Conservation (phyloP, 495 filamentous ascomycete genomes). For the Stereocaulon alpinum region DNA sequence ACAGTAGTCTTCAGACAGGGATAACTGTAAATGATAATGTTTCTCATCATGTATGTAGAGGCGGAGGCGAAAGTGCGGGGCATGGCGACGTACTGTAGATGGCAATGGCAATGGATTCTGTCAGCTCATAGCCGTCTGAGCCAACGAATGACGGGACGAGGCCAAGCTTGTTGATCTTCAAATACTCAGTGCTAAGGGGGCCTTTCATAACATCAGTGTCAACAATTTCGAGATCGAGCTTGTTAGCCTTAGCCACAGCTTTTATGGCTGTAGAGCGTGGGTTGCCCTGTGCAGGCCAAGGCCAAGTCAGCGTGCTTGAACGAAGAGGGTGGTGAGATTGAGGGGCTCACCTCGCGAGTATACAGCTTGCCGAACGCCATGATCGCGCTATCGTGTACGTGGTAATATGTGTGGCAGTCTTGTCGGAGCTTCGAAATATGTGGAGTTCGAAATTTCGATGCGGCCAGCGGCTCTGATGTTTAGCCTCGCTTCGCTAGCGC, state of each 20-base stretch:
- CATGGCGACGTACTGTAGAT: conserved; percentile 75
- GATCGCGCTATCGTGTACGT: conserved; percentile 16
- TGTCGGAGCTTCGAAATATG: neutral
- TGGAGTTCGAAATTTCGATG: neutral
- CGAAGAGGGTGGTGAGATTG: conserved; percentile 11
- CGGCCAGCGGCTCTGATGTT: neutral
- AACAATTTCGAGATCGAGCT: conserved; percentile 78
- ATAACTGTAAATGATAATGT: conserved; percentile 77
- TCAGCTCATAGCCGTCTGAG: conserved; percentile 79
- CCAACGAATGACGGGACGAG: conserved; percentile 89
- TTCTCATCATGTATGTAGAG: conserved; percentile 62
- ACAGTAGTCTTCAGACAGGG: conserved; percentile 94
- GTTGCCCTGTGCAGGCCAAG: conserved; percentile 52
- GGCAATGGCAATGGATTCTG: conserved; percentile 87
- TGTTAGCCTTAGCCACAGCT: conserved; percentile 92
- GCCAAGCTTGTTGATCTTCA: conserved; percentile 75
- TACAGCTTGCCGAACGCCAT: conserved; percentile 98
- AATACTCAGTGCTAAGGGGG: conserved; percentile 56
- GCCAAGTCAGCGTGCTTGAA: conserved; percentile 8
- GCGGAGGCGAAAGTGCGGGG: conserved; percentile 4
- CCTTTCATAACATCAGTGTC: conserved; percentile 50
- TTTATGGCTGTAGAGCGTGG: conserved; percentile 76
- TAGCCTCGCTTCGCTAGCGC: conserved; percentile 8
- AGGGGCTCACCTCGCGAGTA: conserved; percentile 61
- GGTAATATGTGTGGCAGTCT: neutral